Percentiles rank a stretch among this genome's conserved stretches.
Conservation (phyloP, 805 yeast species). For the Monosporozyma siamensis region DNA sequence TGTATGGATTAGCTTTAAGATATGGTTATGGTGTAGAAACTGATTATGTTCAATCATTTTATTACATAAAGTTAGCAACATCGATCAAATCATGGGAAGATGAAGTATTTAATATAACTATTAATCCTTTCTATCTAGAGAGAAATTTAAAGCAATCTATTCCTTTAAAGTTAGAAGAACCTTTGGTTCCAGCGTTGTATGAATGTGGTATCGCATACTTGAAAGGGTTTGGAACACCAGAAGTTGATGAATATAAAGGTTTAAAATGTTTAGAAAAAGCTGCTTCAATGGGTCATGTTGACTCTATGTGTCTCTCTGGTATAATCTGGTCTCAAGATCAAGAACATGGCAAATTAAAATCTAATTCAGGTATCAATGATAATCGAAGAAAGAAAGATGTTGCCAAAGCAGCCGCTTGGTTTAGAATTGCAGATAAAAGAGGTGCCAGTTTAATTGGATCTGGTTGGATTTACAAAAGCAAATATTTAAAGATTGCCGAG, state of each 20-base stretch:
- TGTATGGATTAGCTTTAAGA: constrained; percentile 59
- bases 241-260: constrained; percentile 46
- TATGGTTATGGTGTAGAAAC: constrained; percentile 60
- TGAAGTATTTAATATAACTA: constrained; percentile 15
- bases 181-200: constrained; percentile 42
- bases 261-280: constrained; percentile 52
- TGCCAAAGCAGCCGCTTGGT: constrained; percentile 59
- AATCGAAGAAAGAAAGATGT: constrained; percentile 45
- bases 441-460: constrained; percentile 58
- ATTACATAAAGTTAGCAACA: constrained; percentile 52
- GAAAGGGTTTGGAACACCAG: constrained; percentile 44
- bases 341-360: constrained; percentile 25
- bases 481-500: constrained; percentile 35
- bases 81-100: constrained; percentile 25
- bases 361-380: background rate
- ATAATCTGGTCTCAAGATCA: constrained; percentile 54
- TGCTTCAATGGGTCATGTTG: constrained; percentile 56
- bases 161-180: constrained; percentile 34
- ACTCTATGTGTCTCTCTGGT: constrained; percentile 64
- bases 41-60: constrained; percentile 44
- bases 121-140: constrained; percentile 32
- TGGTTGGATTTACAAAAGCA: constrained; percentile 67
- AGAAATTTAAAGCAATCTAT: constrained; percentile 14
- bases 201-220: constrained; percentile 52
- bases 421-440: constrained; percentile 51